Evolutionary conservation across 345 rosid genomes (phyloP).

Genomic region (Draba incana): DNA sequence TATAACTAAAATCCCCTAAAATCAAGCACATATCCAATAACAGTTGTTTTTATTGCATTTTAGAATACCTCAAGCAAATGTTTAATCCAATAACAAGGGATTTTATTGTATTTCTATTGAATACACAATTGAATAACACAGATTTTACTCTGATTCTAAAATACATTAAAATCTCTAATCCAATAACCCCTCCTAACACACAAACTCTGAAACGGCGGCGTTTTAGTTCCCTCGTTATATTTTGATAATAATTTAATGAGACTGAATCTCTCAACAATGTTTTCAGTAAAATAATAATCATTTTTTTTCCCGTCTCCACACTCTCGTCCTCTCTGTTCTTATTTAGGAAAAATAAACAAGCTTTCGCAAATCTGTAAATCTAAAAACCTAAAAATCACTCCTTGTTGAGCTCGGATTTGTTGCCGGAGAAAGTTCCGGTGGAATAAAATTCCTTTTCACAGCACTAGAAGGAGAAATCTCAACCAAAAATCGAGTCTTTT

Average conservation of each 20-base stretch:
- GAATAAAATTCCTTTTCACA: neutral
- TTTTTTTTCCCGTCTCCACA: neutral
- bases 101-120: too few species aligned
- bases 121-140: too few species aligned
- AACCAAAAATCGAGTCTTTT: conserved; percentile 30
- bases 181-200: too few species aligned
- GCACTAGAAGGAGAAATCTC: neutral
- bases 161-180: too few species aligned
- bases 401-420: conserved; percentile 13
- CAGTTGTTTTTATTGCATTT: too few species aligned
- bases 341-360: conserved; percentile 10
- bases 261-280: neutral
- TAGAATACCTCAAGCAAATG: too few species aligned
- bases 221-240: neutral
- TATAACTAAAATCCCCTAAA: too few species aligned
- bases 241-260: neutral
- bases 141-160: too few species aligned
- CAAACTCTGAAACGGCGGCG: conserved; percentile 15
- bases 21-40: too few species aligned
- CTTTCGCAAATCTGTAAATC: conserved; percentile 33
- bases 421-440: neutral
- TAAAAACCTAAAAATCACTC: conserved; percentile 26
- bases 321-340: conserved; percentile 21
- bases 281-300: neutral
- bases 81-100: too few species aligned